Base-by-base conservation (phyloP, 140 eudicot genomes). In the Bidens hawaiensis region DNA sequence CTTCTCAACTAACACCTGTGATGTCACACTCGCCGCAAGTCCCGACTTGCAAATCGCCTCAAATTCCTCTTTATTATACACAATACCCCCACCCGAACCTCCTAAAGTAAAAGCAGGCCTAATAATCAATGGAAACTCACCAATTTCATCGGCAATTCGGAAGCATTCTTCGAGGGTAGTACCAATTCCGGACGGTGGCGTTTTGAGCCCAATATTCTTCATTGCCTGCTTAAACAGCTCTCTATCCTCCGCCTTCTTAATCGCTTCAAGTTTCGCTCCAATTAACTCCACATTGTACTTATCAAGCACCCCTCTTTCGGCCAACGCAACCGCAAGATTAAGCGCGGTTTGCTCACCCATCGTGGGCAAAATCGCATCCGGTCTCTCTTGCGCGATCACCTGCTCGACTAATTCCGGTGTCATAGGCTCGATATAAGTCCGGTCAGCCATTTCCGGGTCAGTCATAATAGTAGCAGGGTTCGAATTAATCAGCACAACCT, bases 291-390 rank as follows among this genome's bases (percentile, higher is more conserved):
- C 94, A 8, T 89, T 89, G 45, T 85, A 94, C 62, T 79, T 88
- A 7, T 85, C 94, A 38, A 94, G 76, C 9, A 79, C 95, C 16
- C 95, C 97, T 5, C 77, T 85, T 69, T 94, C 99, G 0, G 99
- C 99, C 78, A 94, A 71, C 0, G 97, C 99, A 5, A 94, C 97
- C 18, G 99, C 99, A 1, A 94, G 83, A 55, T 94, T 94, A 47
- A 94, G 87, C 3, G 99, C 99, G 6, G 99, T 94, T 58, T 94
- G 99, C 30, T 97, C 99, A 0, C 97, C 99, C 99, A 94, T 94
- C 1, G 97, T 88, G 56, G 99, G 99, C 63, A 94, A 45, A 61
- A 94, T 73, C 1, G 97, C 97, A 56, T 94, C 97, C 0, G 99
- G 97, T 43, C 97, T 68, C 78, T 88, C 99, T 78, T 83, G 86